Base-by-base conservation (phyloP, 176 grass and related monocot species). In the Echinochloa phyllopogon region DNA sequence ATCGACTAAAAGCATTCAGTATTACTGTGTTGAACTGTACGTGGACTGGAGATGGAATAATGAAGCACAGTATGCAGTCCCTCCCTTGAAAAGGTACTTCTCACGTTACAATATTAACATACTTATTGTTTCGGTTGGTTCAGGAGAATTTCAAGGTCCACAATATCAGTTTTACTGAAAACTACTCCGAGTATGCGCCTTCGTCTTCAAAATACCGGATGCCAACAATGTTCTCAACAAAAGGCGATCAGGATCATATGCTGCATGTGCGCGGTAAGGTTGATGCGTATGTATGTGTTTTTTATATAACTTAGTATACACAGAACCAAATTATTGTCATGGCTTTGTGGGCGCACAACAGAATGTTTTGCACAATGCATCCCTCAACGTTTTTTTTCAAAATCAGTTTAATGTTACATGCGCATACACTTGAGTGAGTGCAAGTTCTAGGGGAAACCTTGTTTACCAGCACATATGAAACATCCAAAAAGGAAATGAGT, bases 211-310 rank as follows among this genome's bases (percentile, higher is more conserved):
- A 70, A 76, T 89, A 83, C 47, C 88, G 36, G 13, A 74, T 74
- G 56, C 72, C 84, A 43, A 65, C 59, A 14, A 85, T 94, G 84
- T 82, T 79, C 36, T 78, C 92, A 33, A 9, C 81, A 21, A 74
- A 62, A 52, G 62, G 73, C 59, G 84, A 92, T 45, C 68, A 52
- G 16, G 87, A 80, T 20, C 82, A 92, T 59, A 83, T 82, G 86
- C 89, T 83, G 29, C 92, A 87, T 0, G 77, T 89, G 20, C 85
- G 73, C 18, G 82, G 92, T 94, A 89, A 91, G 91, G 55, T 21
- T 47, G 17, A 66, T 61, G 55, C 65, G 73, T 55, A 59, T 45
- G 42, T 76, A 57, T 49, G 44, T n/a, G n/a, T n/a, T n/a, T n/a
- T n/a, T n/a, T n/a, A n/a, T n/a, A n/a, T n/a, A n/a, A n/a, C n/a